phyloP scores from a whole-genome alignment of 2,329 filamentous ascomycete species.

The Colletotrichum sp. region DNA sequence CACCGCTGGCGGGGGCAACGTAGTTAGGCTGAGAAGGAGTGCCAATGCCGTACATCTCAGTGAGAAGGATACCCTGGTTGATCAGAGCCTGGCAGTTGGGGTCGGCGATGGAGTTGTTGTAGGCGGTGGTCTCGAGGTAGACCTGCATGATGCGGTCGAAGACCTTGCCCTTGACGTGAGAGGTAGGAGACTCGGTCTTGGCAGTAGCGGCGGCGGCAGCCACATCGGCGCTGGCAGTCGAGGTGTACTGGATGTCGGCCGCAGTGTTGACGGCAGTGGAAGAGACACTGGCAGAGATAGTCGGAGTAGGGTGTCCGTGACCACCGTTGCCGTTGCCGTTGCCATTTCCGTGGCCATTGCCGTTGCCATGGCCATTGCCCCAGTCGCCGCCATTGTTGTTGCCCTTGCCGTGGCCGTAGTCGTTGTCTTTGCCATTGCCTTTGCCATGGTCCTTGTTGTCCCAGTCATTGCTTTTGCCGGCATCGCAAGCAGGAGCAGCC shows the following conservation, averaged over 20 bases:
- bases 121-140: conserved; percentile 81
- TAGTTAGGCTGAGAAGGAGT: conserved; percentile 74
- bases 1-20: conserved; percentile 63
- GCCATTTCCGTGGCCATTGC: background rate
- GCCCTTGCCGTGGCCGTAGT: background rate
- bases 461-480: background rate
- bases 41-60: conserved; percentile 54
- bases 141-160: conserved; percentile 78
- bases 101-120: conserved; percentile 66
- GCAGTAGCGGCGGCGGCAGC: conserved; percentile 64
- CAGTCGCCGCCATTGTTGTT: background rate
- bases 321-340: background rate
- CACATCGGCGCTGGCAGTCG: conserved; percentile 56
- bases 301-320: background rate
- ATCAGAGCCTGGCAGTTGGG: conserved; percentile 35
- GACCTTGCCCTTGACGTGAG: conserved; percentile 70
- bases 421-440: background rate
- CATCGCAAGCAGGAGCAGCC: background rate
- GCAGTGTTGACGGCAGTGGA: background rate
- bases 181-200: conserved; percentile 63
- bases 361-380: background rate
- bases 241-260: conserved; percentile 44
- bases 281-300: background rate
- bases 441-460: background rate
- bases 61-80: conserved; percentile 33